Evolutionary conservation across 306 rosid genomes (phyloP), one percentile per base, ranked within the genome.

Genomic region (Rosa persica): DNA sequence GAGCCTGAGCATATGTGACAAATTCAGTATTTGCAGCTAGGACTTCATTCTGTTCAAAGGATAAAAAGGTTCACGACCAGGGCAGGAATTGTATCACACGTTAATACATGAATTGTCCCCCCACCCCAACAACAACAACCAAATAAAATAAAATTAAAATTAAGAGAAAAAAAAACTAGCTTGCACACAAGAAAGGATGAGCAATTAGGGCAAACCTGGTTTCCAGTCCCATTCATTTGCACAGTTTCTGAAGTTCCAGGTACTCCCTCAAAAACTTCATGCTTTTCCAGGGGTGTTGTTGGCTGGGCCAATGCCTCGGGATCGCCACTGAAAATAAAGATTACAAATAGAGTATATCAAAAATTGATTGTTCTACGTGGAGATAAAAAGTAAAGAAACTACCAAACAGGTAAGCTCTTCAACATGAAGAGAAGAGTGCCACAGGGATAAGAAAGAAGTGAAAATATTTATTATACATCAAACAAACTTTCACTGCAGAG

Each of bases 1-100:
- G 95, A 70, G 85, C 90, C 76, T 89, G 86, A 86, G 89, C 87
- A 76, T 83, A 87, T 57, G 80, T 88, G 76, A 80, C 51, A 40
- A 79, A 83, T 74, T 80, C 85, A 48, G 72, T 74, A 80, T 75
- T 64, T 43, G 81, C 64, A 36, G 86, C 86, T 25, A 66, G 73
- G 76, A 80, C 86, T 78, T 80, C 89, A 85, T 83, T 78, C 96
- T 90, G 85, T 55, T 82, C 82, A 84, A 67, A 84, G 34, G 69
- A 74, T 70, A 55, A 67, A 81, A 27, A 72, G 30, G 80, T 62
- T 73, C 22, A 69, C 78, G 25, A 49, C 60, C 73, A n/a, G 73
- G 54, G 47, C 23, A 16, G 34, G 11, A 72, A 65, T 5, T 52
- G 65, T 27, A 17, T 30, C 23, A 39, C 49, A 27, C 12, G 23